phyloP scores from a whole-genome alignment of 306 rosid species.

The Inga oerstediana region DNA sequence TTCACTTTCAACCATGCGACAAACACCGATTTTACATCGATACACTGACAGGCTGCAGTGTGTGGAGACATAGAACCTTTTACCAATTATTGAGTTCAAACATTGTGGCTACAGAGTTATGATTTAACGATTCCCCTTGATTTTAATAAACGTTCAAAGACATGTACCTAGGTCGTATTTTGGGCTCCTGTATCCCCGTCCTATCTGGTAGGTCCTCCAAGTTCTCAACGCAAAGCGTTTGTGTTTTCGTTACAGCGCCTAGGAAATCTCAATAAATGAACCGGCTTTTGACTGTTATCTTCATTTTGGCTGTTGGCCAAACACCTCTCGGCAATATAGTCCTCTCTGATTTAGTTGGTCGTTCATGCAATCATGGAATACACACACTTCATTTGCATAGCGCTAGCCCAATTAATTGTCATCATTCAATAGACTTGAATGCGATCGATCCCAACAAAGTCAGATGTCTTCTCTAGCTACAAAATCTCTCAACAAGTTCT shows the following conservation, averaged over 20 bases:
- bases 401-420: conserved; percentile 29
- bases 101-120: neutral
- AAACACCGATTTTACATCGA: neutral
- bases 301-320: conserved; percentile 28
- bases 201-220: conserved; percentile 1
- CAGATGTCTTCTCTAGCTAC: conserved; percentile 22
- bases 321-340: conserved; percentile 21
- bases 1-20: neutral
- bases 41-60: neutral
- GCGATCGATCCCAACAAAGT: conserved; percentile 13
- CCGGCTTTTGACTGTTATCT: conserved; percentile 21
- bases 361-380: conserved; percentile 31
- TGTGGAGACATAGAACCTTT: neutral
- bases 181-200: neutral
- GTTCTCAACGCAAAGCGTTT: conserved; percentile 10
- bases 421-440: conserved; percentile 10
- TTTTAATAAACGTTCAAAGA: neutral
- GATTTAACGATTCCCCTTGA: neutral
- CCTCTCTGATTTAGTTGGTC: conserved; percentile 12
- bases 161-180: neutral
- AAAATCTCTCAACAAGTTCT: conserved; percentile 14
- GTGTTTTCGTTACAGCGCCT: conserved; percentile 27
- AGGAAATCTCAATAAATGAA: conserved; percentile 29
- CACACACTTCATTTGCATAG: conserved; percentile 12
- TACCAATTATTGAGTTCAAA: neutral